phyloP scores from a whole-genome alignment of 352 stramenopile species.

The Phytopythium kandeliae region DNA sequence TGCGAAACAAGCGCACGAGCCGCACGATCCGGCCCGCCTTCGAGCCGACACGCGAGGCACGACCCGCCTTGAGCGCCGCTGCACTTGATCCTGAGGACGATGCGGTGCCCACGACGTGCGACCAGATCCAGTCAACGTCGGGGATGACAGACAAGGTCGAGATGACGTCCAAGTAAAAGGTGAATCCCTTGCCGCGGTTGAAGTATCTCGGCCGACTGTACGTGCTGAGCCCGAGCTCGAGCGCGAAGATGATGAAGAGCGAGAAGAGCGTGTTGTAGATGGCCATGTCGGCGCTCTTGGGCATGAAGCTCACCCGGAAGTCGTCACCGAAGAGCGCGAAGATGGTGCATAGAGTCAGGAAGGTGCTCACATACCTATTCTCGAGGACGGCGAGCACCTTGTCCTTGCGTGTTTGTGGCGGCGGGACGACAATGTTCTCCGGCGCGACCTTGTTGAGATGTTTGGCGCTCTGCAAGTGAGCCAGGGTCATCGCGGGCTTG shows the following conservation, averaged over 20 bases:
- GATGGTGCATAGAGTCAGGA: slow-evolving; percentile 72
- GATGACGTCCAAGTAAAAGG: slow-evolving; percentile 93
- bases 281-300: slow-evolving; percentile 50
- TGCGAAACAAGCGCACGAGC: slow-evolving; percentile 87
- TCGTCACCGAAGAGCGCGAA: slow-evolving; percentile 88
- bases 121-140: slow-evolving; percentile 86
- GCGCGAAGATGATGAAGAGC: slow-evolving; percentile 65
- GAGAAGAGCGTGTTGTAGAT: slow-evolving; percentile 83
- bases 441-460: slow-evolving; percentile 65
- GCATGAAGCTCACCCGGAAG: slow-evolving; percentile 62
- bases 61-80: slow-evolving; percentile 74
- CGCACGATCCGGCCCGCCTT: slow-evolving; percentile 90
- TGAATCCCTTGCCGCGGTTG: slow-evolving; percentile 61
- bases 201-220: slow-evolving; percentile 81
- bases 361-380: slow-evolving; percentile 62
- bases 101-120: slow-evolving; percentile 34
- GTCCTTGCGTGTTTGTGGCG: slow-evolving; percentile 30
- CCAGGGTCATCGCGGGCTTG: slow-evolving; percentile 26
- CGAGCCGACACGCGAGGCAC: slow-evolving; percentile 79
- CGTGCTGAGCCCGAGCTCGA: slow-evolving; percentile 62
- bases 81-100: slow-evolving; percentile 24
- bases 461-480: slow-evolving; percentile 33
- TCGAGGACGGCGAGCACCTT: slow-evolving; percentile 53
- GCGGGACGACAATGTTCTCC: slow-evolving; percentile 33
- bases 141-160: slow-evolving; percentile 91